Evolutionary conservation across 1,284 basidiomycete species (phyloP).

Genomic region (Trametes pubescens): DNA sequence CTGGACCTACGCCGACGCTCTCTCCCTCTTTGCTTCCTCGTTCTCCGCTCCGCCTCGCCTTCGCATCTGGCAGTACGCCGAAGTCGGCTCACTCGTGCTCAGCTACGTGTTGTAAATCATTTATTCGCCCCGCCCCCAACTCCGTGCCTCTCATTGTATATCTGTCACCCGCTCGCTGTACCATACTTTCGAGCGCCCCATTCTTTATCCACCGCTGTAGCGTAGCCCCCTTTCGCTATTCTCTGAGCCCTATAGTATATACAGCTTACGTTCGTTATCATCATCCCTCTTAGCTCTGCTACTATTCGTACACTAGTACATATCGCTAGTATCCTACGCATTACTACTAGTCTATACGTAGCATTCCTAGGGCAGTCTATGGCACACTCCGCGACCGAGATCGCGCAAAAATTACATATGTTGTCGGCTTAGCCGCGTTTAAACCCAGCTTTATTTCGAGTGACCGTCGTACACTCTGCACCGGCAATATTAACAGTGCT

Average conservation of each 20-base stretch:
- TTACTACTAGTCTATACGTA: background rate
- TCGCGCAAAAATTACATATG: too few relatives aligned
- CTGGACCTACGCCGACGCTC: background rate
- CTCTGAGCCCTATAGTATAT: too few relatives aligned
- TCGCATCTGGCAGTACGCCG: background rate
- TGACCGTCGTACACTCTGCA: too few relatives aligned
- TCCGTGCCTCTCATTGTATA: background rate
- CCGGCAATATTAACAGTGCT: too few relatives aligned
- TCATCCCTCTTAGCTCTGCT: background rate
- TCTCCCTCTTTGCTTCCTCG: background rate
- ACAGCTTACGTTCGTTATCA: too few relatives aligned
- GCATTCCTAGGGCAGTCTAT: background rate
- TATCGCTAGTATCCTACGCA: background rate
- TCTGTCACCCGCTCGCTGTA: slow-evolving; percentile 1
- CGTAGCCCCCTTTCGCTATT: too few relatives aligned
- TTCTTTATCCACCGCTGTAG: background rate
- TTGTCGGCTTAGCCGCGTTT: too few relatives aligned
- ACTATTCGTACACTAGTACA: background rate
- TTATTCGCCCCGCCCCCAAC: background rate
- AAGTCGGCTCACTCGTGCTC: background rate
- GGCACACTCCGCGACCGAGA: background rate
- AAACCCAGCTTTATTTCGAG: too few relatives aligned
- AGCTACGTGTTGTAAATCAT: slow-evolving; percentile 6
- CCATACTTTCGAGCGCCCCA: background rate
- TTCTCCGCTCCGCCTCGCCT: background rate